Evolutionary conservation across 768 basidiomycete species (phyloP).

Genomic region (Epithele typhae): DNA sequence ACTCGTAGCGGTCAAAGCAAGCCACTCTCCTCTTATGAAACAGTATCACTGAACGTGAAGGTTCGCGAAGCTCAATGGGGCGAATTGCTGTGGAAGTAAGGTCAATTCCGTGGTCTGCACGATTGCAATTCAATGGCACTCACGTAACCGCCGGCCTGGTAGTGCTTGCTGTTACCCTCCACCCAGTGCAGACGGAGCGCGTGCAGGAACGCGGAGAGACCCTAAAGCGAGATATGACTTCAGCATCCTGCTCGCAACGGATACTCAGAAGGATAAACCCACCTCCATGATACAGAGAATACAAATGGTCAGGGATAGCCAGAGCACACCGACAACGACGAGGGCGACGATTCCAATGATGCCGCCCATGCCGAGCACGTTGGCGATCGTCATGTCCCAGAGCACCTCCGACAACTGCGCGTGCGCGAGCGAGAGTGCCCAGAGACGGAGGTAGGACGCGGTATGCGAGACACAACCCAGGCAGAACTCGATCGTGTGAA

Average conservation of each 20-base stretch:
- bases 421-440: conserved; percentile 97
- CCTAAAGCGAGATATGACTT: conserved; percentile 41
- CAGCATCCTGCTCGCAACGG: conserved; percentile 2
- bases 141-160: conserved; percentile 86
- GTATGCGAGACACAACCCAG: conserved; percentile 99
- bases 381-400: conserved; percentile 81
- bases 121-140: conserved; percentile 34
- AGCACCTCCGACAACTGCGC: conserved; percentile 94
- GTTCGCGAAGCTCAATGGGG: conserved; percentile 43
- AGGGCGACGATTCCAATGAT: conserved; percentile 50
- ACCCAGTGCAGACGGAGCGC: conserved; percentile 98
- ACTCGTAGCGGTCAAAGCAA: too few species aligned
- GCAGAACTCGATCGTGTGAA: conserved; percentile 99
- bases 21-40: conserved; percentile 7
- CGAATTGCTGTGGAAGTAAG: conserved; percentile 37
- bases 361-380: conserved; percentile 55
- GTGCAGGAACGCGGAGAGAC: conserved; percentile 93
- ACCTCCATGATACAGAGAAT: conserved; percentile 97
- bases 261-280: conserved; percentile 24
- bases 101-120: conserved; percentile 21
- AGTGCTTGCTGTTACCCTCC: conserved; percentile 96
- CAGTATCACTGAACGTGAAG: conserved; percentile 33
- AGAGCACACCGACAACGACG: conserved; percentile 52
- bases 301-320: conserved; percentile 74
- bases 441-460: conserved; percentile 87